Evolutionary conservation across 176 grass and related monocot species (phyloP), one percentile per base, ranked within the genome.

Genomic region (Aechmea fasciata): DNA sequence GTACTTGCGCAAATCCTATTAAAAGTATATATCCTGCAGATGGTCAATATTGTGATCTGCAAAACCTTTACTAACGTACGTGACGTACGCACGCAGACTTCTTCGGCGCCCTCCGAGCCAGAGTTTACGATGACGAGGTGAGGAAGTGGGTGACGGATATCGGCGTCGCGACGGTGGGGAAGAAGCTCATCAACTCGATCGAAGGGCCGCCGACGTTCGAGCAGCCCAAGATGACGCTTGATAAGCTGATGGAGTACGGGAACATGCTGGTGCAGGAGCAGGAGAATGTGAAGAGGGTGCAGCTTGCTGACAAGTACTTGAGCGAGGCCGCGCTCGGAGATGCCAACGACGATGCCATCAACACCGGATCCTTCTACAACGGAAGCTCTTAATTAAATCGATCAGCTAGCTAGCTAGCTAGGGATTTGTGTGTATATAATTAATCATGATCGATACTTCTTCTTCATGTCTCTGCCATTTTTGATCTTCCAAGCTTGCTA

Each of bases 231-330:
- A 41, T 41, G 33, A 41, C 9, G 14, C 14, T 75, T 4, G 63
- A 66, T 2, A 75, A 47, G 49, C 73, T 75, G 6, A 75, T 75
- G 63, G 62, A 54, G 63, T 75, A 75, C 14, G 73, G 73, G 1
- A 19, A 54, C 49, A 54, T 75, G 73, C 28, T 75, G 24, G 73
- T 75, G 48, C 10, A 47, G 73, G 73, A 75, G 47, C 73, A 75
- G 24, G 73, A 75, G 73, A 75, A 75, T 51, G 73, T 75, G 49
- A 75, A 75, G 63, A 65, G 73, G 10, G 73, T 75, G 26, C 73
- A 75, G 49, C 49, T 75, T 22, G 73, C 73, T n/a, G 73, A 75
- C 50, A 75, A 52, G 63, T 75, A 75, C 63, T 52, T 75, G 73
- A 75, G 11, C 9, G 63, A 75, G 49, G 73, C 73, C 10, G 73